Conservation (phyloP, 108 stramenopile species). For the Nitzschia sp. region DNA sequence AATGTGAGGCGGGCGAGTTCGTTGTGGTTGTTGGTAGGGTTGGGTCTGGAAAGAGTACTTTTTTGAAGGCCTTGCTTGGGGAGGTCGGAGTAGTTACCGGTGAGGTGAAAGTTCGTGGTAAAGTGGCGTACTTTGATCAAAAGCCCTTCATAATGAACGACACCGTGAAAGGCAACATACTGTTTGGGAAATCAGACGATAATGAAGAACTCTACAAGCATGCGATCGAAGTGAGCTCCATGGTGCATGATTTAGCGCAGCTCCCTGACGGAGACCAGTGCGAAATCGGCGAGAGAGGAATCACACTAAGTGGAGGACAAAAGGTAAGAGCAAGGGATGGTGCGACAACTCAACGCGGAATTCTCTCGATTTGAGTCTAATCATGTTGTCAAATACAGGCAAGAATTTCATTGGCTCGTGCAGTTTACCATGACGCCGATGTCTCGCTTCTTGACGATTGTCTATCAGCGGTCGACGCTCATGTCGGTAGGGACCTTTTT, state of each 20-base stretch:
- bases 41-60: conserved; percentile 84
- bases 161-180: conserved; percentile 57
- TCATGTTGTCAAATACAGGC: conserved; percentile 36
- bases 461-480: conserved; percentile 81
- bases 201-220: conserved; percentile 69
- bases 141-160: conserved; percentile 93
- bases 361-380: too few relatives aligned
- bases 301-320: conserved; percentile 87
- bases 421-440: conserved; percentile 87
- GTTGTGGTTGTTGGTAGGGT: conserved; percentile 87
- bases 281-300: conserved; percentile 91
- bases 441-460: conserved; percentile 75
- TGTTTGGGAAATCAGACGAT: conserved; percentile 28
- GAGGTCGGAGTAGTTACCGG: conserved; percentile 64
- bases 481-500: conserved; percentile 86
- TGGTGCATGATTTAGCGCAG: conserved; percentile 68
- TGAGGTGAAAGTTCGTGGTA: conserved; percentile 45
- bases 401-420: conserved; percentile 88
- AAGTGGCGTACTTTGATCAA: conserved; percentile 64
- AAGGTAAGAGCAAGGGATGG: too few relatives aligned
- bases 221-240: conserved; percentile 64
- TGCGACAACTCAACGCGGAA: too few relatives aligned
- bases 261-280: conserved; percentile 82
- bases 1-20: conserved; percentile 64
- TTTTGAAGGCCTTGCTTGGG: conserved; percentile 82